Evolutionary conservation across 352 stramenopile species (phyloP).

Genomic region (Aphanomyces invadans): DNA sequence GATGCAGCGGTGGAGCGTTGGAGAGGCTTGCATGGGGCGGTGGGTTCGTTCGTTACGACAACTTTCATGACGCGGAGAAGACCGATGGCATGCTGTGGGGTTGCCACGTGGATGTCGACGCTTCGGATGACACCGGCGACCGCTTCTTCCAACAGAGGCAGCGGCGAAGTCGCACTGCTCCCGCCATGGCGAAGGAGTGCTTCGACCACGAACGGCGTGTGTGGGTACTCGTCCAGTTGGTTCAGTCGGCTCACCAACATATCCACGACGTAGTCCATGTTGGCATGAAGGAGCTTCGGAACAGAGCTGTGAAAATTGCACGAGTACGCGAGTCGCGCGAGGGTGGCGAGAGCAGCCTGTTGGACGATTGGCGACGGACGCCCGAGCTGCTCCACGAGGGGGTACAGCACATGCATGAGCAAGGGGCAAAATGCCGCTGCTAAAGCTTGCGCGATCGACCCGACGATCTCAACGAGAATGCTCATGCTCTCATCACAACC

Average conservation of each 20-base stretch:
- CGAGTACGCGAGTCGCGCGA: constrained; percentile 58
- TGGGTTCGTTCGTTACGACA: not conserved
- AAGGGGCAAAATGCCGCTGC: constrained; percentile 46
- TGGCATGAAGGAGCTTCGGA: constrained; percentile 63
- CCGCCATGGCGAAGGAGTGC: constrained; percentile 52
- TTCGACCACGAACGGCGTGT: constrained; percentile 70
- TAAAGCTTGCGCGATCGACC: constrained; percentile 60
- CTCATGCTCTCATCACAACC: constrained; percentile 37
- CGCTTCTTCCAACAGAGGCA: constrained; percentile 73
- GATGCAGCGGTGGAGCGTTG: too few species aligned
- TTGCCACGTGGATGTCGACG: constrained; percentile 72
- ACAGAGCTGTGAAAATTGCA: constrained; percentile 42
- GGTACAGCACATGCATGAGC: constrained; percentile 64
- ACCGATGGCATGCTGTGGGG: constrained; percentile 33
- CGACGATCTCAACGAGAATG: constrained; percentile 67
- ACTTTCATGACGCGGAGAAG: constrained; percentile 36
- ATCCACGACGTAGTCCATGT: constrained; percentile 87
- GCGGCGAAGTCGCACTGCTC: constrained; percentile 34
- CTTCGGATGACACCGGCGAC: constrained; percentile 54
- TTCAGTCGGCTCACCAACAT: constrained; percentile 59
- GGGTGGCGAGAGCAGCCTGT: constrained; percentile 51
- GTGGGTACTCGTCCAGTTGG: constrained; percentile 57
- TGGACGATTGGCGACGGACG: constrained; percentile 52
- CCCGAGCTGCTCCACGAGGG: constrained; percentile 77
- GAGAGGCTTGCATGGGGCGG: too few species aligned